Evolutionary conservation across 495 filamentous ascomycete genomes (phyloP).

Genomic region (Talaromyces ruber): DNA sequence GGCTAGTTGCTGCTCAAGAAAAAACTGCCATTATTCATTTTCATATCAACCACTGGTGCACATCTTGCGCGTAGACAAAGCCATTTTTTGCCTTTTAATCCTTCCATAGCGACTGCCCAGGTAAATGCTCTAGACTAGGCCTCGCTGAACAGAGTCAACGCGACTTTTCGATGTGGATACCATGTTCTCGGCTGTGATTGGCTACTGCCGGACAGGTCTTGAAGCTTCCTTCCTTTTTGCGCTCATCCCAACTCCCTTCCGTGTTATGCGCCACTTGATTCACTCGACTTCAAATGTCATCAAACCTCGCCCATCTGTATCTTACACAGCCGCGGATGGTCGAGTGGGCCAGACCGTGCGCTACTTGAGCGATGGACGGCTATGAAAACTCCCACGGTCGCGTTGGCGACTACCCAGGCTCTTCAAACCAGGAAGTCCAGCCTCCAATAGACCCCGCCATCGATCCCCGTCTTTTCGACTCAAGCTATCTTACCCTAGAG

Average conservation of each 20-base stretch:
- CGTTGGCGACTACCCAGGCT: slow-evolving; percentile 12
- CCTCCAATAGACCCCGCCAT: slow-evolving; percentile 19
- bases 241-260: not conserved
- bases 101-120: not conserved
- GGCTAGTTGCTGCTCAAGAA: too few relatives aligned
- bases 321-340: not conserved
- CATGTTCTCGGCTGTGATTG: not conserved
- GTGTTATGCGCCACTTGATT: not conserved
- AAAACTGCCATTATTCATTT: not conserved
- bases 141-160: not conserved
- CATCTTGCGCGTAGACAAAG: not conserved
- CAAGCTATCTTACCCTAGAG: not conserved
- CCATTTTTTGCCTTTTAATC: not conserved
- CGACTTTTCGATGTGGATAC: not conserved
- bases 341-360: not conserved
- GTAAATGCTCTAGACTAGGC: too few relatives aligned
- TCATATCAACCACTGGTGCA: not conserved
- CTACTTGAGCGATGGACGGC: not conserved
- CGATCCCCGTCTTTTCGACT: slow-evolving; percentile 33
- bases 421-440: slow-evolving; percentile 23
- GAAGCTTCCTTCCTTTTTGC: not conserved
- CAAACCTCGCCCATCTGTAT: not conserved
- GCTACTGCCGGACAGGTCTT: not conserved
- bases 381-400: not conserved
- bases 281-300: not conserved